Base-by-base conservation (phyloP, 805 yeast genomes). In the Suhomyces emberorum region DNA sequence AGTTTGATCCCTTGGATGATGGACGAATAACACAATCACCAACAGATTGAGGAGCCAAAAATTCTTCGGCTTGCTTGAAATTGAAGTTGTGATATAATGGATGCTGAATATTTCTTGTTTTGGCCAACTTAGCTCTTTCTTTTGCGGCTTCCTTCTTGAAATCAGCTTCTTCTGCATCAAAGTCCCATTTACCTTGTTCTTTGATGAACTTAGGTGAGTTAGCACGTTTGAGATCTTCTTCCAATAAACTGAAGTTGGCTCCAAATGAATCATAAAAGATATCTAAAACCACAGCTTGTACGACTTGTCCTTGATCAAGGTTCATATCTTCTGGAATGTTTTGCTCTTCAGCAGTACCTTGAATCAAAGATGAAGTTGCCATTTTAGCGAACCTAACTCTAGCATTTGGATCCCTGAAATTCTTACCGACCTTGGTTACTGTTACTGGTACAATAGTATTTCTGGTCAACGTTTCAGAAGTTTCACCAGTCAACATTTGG, bases 21-120 rank as follows among this genome's bases (percentile, higher is more conserved):
- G 98, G 99, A 48, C 99, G 77, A 38, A 93, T 84, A 15, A 93
- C 95, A 63, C 88, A 77, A 49, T 87, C 95, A 35, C 99, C 99
- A 46, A 89, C 82, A 28, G 81, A 77, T 55, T 83, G 76, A 16
- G 96, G 86, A 15, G 96, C 96, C 51, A 93, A 73, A 48, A 75
- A 88, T 48, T 85, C 95, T 59, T 91, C 98, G 1, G 99, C 98
- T 67, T 93, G 96, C 38, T 70, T 72, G 41, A 84, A 75, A 49
- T 79, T 84, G 67, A 89, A 83, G 44, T 86, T 83, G 49, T 79
- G 83, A 74, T 86, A 93, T 57, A 83, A 76, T 25, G 96, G 95
- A 66, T 93, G 98, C 56, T 88, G 91, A 50, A 93, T 76, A 46
- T 86, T 82, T 55, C 95, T 79, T 22, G 81, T 76, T 43, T 80